Evolutionary conservation across 2,329 filamentous ascomycete species (phyloP).

Genomic region (Venturia oleaginea): DNA sequence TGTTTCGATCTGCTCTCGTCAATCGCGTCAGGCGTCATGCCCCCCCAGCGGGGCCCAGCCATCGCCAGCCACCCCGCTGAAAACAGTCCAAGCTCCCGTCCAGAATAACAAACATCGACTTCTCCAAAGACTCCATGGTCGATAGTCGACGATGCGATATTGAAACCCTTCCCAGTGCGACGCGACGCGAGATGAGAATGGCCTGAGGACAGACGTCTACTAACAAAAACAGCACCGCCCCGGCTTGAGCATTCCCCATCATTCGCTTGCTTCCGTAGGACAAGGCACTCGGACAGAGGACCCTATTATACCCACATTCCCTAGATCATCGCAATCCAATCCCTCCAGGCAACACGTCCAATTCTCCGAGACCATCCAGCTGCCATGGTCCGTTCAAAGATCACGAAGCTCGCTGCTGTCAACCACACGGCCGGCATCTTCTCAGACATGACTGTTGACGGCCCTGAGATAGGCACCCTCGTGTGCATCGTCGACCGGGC

Average conservation of each 20-base stretch:
- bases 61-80: slow-evolving; percentile 1
- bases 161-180: neutral
- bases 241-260: neutral
- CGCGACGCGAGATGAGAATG: neutral
- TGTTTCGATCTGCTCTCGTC: neutral
- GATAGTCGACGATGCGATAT: neutral
- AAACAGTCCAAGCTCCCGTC: neutral
- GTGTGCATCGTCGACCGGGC: slow-evolving; percentile 88
- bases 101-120: neutral
- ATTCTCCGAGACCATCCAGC: neutral
- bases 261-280: neutral
- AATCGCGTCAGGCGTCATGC: neutral
- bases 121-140: neutral
- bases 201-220: neutral
- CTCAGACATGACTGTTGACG: slow-evolving; percentile 87
- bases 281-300: neutral
- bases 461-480: slow-evolving; percentile 85
- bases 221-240: neutral
- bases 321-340: slow-evolving; percentile 1
- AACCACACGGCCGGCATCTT: slow-evolving; percentile 86
- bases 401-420: slow-evolving; percentile 6
- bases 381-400: neutral
- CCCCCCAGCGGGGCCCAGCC: too few relatives aligned
- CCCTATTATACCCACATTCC: slow-evolving; percentile 2
- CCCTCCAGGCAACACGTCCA: neutral